Base-by-base conservation (phyloP, 371 early-diverging fungal species). In the Mucor lusitanicus region DNA sequence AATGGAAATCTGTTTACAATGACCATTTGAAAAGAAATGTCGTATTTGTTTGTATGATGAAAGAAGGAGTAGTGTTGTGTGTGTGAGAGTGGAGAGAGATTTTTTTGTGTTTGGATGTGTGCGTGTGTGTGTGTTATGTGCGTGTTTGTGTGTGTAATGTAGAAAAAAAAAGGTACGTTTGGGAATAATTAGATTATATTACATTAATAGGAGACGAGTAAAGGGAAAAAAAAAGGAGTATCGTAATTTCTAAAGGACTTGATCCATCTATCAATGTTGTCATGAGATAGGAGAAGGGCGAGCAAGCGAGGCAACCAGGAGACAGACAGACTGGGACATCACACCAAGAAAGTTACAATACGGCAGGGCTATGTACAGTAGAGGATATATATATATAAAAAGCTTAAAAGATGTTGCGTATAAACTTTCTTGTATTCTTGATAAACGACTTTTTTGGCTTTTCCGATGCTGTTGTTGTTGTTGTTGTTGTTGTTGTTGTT, bases 371-470 rank as follows among this genome's bases (percentile, higher is more conserved):
- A 53, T 53, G 53, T 53, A 53, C 53, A 53, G 11, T 40, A 40
- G 53, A 27, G 21, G 21, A 46, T 53, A 53, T 53, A 27, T 53
- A 53, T 53, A 23, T 48, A 48, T 46, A 25, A 50, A 25, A 50
- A 59, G 56, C 30, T 53, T 53, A 53, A 32, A 67, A 61, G n/a
- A 69, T 59, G 28, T 64, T 69, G 17, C 46, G 60, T 33, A 69
- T 60, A 46, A 64, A 56, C 37, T 69, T 69, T 56, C 56, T 69
- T 54, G 65, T 69, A 8, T 40, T 69, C 19, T 42, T 25, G 32
- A 58, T 57, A 17, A 68, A 63, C 8, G 65, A 65, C 32, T 44
- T 46, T 33, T 58, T 58, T 33, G 65, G 59, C 65, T 65, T 65
- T 61, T 40, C 55, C 23, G 42, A 35, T 54, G 30, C 27, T 35